Evolutionary conservation across 2,329 filamentous ascomycete genomes (phyloP).

Genomic region (Teratosphaeria viscida): DNA sequence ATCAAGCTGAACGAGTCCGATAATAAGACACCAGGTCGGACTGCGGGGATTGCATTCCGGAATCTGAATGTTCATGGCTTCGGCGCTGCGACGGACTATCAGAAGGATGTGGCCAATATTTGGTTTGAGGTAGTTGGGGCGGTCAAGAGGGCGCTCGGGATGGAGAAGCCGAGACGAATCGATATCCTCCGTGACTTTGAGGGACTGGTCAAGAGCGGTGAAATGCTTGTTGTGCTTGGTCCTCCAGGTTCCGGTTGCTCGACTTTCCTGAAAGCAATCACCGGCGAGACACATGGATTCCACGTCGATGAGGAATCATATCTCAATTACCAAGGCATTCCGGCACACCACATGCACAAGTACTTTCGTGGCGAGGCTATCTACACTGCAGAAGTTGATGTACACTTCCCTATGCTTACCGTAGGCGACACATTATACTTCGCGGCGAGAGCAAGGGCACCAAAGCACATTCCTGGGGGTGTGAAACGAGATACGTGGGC

Average conservation of each 20-base stretch:
- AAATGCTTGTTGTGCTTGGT: conserved; percentile 67
- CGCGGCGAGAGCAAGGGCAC: conserved; percentile 59
- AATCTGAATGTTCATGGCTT: conserved; percentile 40
- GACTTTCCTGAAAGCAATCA: conserved; percentile 74
- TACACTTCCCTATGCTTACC: conserved; percentile 66
- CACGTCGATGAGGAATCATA: conserved; percentile 58
- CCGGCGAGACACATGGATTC: conserved; percentile 74
- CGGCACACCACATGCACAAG: conserved; percentile 63
- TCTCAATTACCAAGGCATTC: conserved; percentile 74
- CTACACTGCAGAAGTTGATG: conserved; percentile 76
- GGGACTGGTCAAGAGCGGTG: conserved; percentile 57
- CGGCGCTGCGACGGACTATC: conserved; percentile 40
- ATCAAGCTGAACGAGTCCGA: conserved; percentile 36
- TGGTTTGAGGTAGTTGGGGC: conserved; percentile 32
- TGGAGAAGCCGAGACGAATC: conserved; percentile 23
- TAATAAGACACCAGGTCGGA: conserved; percentile 31
- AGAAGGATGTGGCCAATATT: conserved; percentile 41
- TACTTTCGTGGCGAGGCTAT: conserved; percentile 75
- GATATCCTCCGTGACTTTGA: conserved; percentile 61
- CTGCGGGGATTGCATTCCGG: conserved; percentile 37
- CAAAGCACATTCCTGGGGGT: conserved; percentile 50
- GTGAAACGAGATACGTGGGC: conserved; percentile 46
- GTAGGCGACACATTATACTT: conserved; percentile 74
- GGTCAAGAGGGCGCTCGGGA: conserved; percentile 25
- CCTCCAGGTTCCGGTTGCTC: conserved; percentile 63